phyloP scores from a whole-genome alignment of 441 rosid genomes.

The Populus tomentosa region DNA sequence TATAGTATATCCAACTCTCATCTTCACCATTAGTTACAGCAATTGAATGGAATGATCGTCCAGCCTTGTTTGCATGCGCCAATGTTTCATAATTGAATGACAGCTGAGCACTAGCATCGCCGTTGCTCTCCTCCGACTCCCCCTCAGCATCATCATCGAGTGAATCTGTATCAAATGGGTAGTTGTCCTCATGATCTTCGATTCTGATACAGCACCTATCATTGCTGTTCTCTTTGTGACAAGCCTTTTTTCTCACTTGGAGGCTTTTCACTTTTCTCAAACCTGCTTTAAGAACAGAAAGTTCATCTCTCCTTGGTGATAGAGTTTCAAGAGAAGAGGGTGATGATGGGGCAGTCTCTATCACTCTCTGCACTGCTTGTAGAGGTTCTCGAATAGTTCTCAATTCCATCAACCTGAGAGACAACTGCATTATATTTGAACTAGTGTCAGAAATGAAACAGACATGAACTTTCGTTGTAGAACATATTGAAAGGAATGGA shows the following conservation, averaged over 20 bases:
- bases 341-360: constrained; percentile 33
- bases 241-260: constrained; percentile 43
- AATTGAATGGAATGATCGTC: constrained; percentile 37
- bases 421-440: constrained; percentile 29
- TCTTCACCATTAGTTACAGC: constrained; percentile 33
- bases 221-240: constrained; percentile 40
- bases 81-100: constrained; percentile 64
- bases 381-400: constrained; percentile 33
- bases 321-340: constrained; percentile 29
- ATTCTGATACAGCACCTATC: constrained; percentile 37
- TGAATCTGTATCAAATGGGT: constrained; percentile 46
- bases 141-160: constrained; percentile 38
- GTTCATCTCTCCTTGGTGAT: constrained; percentile 39
- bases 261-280: constrained; percentile 60
- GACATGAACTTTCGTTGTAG: background rate
- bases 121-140: constrained; percentile 37
- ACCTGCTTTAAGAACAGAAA: constrained; percentile 63
- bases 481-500: constrained; percentile 3
- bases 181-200: constrained; percentile 33
- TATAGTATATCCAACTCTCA: constrained; percentile 67
- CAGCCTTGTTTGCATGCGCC: constrained; percentile 53
- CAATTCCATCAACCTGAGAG: constrained; percentile 32
- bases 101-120: constrained; percentile 31
- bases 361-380: constrained; percentile 25
- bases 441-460: background rate